A percentile compares a stretch with the other conserved stretches of the same genome.
Conservation (phyloP, 73 alveolate genomes). For the Blepharisma japonicum region DNA sequence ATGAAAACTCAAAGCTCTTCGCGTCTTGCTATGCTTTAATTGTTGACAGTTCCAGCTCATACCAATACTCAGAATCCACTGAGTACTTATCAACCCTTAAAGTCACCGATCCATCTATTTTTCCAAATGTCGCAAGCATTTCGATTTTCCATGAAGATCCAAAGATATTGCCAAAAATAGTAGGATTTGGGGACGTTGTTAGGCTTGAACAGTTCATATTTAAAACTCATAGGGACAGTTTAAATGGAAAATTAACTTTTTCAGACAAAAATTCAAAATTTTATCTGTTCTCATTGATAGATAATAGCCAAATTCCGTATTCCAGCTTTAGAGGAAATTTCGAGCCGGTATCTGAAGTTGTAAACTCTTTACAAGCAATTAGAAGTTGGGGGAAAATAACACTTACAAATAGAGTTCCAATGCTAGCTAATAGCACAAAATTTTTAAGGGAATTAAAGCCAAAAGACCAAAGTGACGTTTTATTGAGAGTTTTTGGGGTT, state of each 20-base stretch:
- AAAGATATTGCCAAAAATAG: neutral
- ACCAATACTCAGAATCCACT: neutral
- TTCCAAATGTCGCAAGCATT: neutral
- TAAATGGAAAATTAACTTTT: neutral
- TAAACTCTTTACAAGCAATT: neutral
- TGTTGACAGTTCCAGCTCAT: neutral
- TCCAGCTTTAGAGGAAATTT: neutral
- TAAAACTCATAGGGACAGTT: neutral
- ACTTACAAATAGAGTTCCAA: neutral
- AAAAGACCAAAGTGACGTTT: no score
- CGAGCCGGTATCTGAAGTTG: neutral
- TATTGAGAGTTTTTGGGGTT: no score
- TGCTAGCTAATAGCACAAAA: neutral
- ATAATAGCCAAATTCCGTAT: neutral
- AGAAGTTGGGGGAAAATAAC: neutral
- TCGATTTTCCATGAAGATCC: slow-evolving; percentile 10
- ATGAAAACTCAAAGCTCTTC: no score
- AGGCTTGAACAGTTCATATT: neutral
- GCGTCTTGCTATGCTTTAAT: no score
- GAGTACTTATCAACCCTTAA: slow-evolving; percentile 6
- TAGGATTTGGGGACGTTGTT: neutral
- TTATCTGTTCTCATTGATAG: neutral
- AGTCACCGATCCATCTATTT: slow-evolving; percentile 14
- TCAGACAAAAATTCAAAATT: neutral
- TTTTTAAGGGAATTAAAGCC: no score